A percentile compares a stretch with the other conserved stretches of the same genome.
Evolutionary conservation across 768 basidiomycete species (phyloP).

Genomic region (Mycena haematopus): DNA sequence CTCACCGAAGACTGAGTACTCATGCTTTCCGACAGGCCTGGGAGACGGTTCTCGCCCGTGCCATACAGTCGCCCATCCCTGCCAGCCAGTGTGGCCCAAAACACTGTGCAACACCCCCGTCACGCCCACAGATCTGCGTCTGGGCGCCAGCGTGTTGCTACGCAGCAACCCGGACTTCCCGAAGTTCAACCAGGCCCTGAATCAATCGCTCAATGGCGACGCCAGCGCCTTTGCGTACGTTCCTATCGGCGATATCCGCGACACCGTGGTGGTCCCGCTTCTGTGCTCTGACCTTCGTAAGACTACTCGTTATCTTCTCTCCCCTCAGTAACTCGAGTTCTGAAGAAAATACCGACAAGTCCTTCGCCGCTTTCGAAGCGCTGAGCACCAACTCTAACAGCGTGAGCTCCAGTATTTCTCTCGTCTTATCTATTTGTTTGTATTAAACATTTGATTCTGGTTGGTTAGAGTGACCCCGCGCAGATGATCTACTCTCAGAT

Average conservation of each 20-base stretch:
- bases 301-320: neutral
- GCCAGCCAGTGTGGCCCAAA: slow-evolving; percentile 16
- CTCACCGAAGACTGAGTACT: neutral
- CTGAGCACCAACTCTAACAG: slow-evolving; percentile 6
- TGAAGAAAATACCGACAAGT: slow-evolving; percentile 9
- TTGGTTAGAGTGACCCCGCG: slow-evolving; percentile 18
- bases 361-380: slow-evolving; percentile 11
- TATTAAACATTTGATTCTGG: neutral
- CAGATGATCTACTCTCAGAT: slow-evolving; percentile 24
- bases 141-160: slow-evolving; percentile 13
- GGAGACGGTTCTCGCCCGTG: slow-evolving; percentile 18
- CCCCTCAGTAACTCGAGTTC: neutral
- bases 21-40: slow-evolving; percentile 9
- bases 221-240: slow-evolving; percentile 23
- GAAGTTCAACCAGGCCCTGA: slow-evolving; percentile 18
- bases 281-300: slow-evolving; percentile 23
- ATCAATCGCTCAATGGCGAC: slow-evolving; percentile 21
- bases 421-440: neutral
- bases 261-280: slow-evolving; percentile 17
- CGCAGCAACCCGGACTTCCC: slow-evolving; percentile 22
- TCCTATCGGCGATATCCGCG: slow-evolving; percentile 13
- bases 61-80: slow-evolving; percentile 14
- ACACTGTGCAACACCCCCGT: slow-evolving; percentile 20
- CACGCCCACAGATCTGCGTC: slow-evolving; percentile 23
- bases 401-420: neutral